Evolutionary conservation across 2,329 filamentous ascomycete genomes (phyloP).

Genomic region (Lecanicillium sp.): DNA sequence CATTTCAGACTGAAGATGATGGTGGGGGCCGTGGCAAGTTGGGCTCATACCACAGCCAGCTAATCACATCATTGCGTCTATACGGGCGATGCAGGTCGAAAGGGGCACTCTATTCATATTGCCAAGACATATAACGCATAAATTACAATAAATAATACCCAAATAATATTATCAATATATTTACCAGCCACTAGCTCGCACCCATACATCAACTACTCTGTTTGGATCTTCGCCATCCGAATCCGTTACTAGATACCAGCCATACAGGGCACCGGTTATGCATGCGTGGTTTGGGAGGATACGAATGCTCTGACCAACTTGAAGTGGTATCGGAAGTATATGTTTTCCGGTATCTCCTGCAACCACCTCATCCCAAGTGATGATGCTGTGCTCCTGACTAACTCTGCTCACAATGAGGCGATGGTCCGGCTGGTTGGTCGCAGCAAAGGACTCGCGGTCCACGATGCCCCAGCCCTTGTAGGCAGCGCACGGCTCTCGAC

Average conservation of each 20-base stretch:
- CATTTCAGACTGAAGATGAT: slow-evolving; percentile 11
- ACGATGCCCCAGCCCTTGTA: slow-evolving; percentile 57
- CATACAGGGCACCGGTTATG: slow-evolving; percentile 51
- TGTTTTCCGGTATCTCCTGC: slow-evolving; percentile 19
- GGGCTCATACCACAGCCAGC: slow-evolving; percentile 10
- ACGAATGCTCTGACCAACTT: slow-evolving; percentile 32
- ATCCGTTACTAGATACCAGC: slow-evolving; percentile 49
- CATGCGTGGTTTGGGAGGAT: slow-evolving; percentile 61
- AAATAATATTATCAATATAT: background rate
- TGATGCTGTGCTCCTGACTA: slow-evolving; percentile 58
- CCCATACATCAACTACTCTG: slow-evolving; percentile 50
- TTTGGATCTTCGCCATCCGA: slow-evolving; percentile 33
- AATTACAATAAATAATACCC: background rate
- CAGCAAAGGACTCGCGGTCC: slow-evolving; percentile 23
- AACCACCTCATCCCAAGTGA: slow-evolving; percentile 40
- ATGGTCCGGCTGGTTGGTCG: rapidly evolving
- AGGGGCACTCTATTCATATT: slow-evolving; percentile 3
- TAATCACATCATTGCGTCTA: slow-evolving; percentile 2
- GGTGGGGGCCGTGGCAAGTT: slow-evolving; percentile 9
- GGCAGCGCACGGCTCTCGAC: slow-evolving; percentile 51
- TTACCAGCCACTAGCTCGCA: slow-evolving; percentile 45
- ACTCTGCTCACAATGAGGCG: slow-evolving; percentile 50
- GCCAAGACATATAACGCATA: background rate
- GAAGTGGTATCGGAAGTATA: slow-evolving; percentile 26
- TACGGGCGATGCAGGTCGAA: slow-evolving; percentile 9